Conservation (phyloP, 108 stramenopile species). For the Cylindrotheca closterium region DNA sequence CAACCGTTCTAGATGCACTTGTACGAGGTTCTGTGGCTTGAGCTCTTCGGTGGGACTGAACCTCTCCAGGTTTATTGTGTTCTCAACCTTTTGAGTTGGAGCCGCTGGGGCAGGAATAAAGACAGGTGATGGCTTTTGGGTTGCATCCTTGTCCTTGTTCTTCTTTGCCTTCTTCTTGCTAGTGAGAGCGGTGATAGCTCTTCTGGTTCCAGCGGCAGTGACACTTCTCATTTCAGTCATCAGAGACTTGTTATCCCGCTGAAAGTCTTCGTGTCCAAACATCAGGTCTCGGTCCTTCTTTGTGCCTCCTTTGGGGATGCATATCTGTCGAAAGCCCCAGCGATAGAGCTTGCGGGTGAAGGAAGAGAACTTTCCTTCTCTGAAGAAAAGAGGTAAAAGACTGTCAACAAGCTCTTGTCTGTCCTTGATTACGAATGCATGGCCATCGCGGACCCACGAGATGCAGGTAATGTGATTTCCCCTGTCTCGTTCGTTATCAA, state of each 20-base stretch:
- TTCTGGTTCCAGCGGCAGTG: slow-evolving; percentile 11
- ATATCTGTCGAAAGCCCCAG: slow-evolving; percentile 57
- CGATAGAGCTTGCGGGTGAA: slow-evolving; percentile 56
- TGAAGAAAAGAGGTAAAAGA: slow-evolving; percentile 4
- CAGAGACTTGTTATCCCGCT: slow-evolving; percentile 18
- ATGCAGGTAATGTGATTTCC: background rate
- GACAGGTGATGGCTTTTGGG: no score
- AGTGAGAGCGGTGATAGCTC: background rate
- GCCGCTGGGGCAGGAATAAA: no score
- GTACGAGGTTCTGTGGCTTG: no score
- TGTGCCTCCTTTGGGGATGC: slow-evolving; percentile 22
- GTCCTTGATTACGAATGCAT: background rate
- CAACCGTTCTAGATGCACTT: no score
- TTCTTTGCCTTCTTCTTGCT: background rate
- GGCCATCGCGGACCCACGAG: background rate
- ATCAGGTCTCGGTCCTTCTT: slow-evolving; percentile 31
- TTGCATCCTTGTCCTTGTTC: no score
- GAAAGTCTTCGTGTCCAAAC: slow-evolving; percentile 22
- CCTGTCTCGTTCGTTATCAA: slow-evolving; percentile 4
- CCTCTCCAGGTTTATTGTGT: no score
- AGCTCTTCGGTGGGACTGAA: no score
- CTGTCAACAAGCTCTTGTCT: background rate
- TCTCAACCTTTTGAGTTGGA: no score
- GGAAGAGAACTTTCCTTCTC: slow-evolving; percentile 35
- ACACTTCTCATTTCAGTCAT: slow-evolving; percentile 16